Evolutionary conservation across 2,329 filamentous ascomycete species (phyloP), one percentile per base, ranked within the genome.

Genomic region (Sarocladium oryzae): DNA sequence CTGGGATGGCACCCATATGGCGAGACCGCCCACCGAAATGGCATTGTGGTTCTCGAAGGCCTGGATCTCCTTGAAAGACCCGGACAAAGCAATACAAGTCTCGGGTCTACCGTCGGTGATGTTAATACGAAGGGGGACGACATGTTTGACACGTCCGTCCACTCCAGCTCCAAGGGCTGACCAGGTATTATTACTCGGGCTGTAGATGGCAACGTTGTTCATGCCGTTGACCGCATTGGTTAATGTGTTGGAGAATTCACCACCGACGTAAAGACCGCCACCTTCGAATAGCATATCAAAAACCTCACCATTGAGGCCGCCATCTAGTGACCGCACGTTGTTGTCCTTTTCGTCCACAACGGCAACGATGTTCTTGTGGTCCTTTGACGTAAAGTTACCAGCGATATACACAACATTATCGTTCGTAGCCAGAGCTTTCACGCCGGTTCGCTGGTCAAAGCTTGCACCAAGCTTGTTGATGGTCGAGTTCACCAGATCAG

Each of bases 1-100:
- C 55, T 79, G 76, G 3, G 90, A 95, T 2, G 88, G 88, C 7
- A 97, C 85, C 93, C 93, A 99, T 33, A 97, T 76, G 13, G 89
- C 92, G 61, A 99, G 89, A 2, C 91, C 90, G 49, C 81, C 69
- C 1, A 84, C 86, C 8, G 77, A 61, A 24, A 84, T 75, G 9
- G 82, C 78, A 6, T 75, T 66, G 57, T 84, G 84, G 56, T 74
- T 74, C 32, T 73, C 81, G 58, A 89, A 92, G 0, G 77, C 79
- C 24, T 85, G 77, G 55, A 96, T 81, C 51, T 82, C 73, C 15
- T 79, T 77, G 66, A 99, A 99, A 54, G 82, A 76, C 5, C 93
- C 93, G 46, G 84, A 92, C 53, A 99, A 74, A 2, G 86, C 83
- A 55, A 97, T 78, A 20, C 86, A 88, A 11, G 80, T 78, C 64